phyloP scores from a whole-genome alignment of 2,329 filamentous ascomycete species.

The Monosporascus sp. region DNA sequence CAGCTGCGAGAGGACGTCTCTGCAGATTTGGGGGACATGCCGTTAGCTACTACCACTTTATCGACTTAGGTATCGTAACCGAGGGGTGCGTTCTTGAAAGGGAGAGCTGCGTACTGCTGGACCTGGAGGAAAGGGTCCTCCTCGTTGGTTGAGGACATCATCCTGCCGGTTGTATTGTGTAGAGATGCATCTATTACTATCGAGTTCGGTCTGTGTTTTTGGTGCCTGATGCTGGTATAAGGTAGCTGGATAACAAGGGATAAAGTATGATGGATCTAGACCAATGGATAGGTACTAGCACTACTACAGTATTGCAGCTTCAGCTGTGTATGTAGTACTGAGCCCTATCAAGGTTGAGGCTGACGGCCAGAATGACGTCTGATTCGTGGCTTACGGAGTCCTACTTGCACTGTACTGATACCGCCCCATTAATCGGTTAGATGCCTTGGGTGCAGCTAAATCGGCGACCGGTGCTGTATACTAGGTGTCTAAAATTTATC shows the following conservation, averaged over 20 bases:
- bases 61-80: not conserved
- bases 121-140: slow-evolving; percentile 69
- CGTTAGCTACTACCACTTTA: too few relatives aligned
- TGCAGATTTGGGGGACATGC: slow-evolving; percentile 30
- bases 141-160: slow-evolving; percentile 65
- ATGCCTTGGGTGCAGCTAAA: slow-evolving; percentile 13
- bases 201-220: not conserved
- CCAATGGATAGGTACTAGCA: too few relatives aligned
- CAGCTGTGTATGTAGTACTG: too few relatives aligned
- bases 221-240: not conserved
- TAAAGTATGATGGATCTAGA: too few relatives aligned
- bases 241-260: not conserved
- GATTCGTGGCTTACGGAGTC: not conserved
- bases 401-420: not conserved
- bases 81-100: slow-evolving; percentile 1
- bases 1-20: slow-evolving; percentile 83
- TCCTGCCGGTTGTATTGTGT: slow-evolving; percentile 32
- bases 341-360: not conserved
- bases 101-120: slow-evolving; percentile 50
- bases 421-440: too few relatives aligned
- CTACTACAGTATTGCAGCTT: too few relatives aligned
- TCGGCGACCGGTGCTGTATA: slow-evolving; percentile 7
- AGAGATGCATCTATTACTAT: slow-evolving; percentile 14
- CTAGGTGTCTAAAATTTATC: too few relatives aligned
- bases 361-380: not conserved